Conservation (phyloP, 1,139 yeast genomes). For the Kurtzmaniella natalensis region DNA sequence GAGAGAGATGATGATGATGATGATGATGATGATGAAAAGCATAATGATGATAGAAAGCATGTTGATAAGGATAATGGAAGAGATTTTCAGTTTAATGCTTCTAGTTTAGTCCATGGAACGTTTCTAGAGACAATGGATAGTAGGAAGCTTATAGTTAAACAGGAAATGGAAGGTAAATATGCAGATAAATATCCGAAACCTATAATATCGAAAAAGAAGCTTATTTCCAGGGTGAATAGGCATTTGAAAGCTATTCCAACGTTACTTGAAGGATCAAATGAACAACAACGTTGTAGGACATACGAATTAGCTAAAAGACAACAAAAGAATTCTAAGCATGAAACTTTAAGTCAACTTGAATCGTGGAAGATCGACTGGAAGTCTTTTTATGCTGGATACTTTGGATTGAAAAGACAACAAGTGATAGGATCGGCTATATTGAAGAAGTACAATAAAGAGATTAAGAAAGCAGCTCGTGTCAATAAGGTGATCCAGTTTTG, state of each 20-base stretch:
- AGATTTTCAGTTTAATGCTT: no score
- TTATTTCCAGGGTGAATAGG: constrained; percentile 22
- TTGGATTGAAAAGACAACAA: constrained; percentile 56
- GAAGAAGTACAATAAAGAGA: constrained; percentile 20
- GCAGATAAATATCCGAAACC: constrained; percentile 23
- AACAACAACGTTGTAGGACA: constrained; percentile 37
- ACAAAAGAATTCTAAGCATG: constrained; percentile 30
- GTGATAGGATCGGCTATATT: constrained; percentile 39
- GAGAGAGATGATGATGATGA: background rate
- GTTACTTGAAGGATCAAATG: constrained; percentile 36
- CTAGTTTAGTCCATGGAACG: constrained; percentile 4
- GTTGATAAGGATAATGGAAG: no score
- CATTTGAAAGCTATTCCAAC: constrained; percentile 32
- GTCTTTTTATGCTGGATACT: constrained; percentile 55
- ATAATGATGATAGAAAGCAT: background rate
- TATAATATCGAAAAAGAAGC: constrained; percentile 19
- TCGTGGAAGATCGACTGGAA: constrained; percentile 44
- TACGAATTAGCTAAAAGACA: constrained; percentile 45
- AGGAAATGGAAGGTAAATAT: constrained; percentile 16
- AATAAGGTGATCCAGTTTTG: constrained; percentile 54
- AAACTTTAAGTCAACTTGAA: constrained; percentile 45
- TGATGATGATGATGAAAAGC: background rate
- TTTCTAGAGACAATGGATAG: constrained; percentile 5
- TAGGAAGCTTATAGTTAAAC: constrained; percentile 1
- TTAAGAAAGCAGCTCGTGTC: constrained; percentile 20